phyloP scores from a whole-genome alignment of 2,329 filamentous ascomycete species.

The Xylaria sp. region DNA sequence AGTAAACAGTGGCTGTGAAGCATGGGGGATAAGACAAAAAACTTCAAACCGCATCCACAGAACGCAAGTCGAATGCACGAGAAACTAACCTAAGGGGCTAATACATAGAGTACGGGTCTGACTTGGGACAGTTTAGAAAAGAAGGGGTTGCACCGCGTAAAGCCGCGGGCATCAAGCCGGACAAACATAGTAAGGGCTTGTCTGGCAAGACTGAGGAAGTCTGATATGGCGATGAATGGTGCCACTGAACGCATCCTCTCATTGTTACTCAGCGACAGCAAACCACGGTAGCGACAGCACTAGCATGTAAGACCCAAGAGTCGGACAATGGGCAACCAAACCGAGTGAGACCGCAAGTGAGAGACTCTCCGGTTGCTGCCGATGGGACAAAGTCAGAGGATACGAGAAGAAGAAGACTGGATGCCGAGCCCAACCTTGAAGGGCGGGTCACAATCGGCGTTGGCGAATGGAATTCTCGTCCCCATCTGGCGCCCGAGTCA shows the following conservation, averaged over 20 bases:
- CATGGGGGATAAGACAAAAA: background rate
- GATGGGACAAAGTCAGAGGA: background rate
- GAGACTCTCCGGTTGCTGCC: background rate
- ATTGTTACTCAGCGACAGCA: slow-evolving; percentile 5
- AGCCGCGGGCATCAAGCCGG: slow-evolving; percentile 7
- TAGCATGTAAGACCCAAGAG: background rate
- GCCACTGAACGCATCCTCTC: background rate
- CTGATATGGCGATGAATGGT: background rate
- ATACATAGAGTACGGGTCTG: background rate
- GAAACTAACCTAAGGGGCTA: background rate
- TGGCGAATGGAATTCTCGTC: slow-evolving; percentile 11
- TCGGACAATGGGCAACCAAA: slow-evolving; percentile 1
- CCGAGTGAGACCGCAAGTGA: background rate
- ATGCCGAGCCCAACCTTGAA: slow-evolving; percentile 10
- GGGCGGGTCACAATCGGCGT: slow-evolving; percentile 13
- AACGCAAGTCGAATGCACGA: background rate
- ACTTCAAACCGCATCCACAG: background rate
- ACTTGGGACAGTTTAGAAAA: background rate
- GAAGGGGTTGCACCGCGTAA: slow-evolving; percentile 5
- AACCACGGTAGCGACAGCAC: background rate
- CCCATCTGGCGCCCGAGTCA: background rate
- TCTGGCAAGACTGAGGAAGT: slow-evolving; percentile 4
- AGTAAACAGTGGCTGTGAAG: background rate
- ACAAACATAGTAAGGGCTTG: background rate
- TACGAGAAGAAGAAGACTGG: background rate